Evolutionary conservation across 2,329 filamentous ascomycete species (phyloP).

Genomic region (Tolypocladium amazonense): DNA sequence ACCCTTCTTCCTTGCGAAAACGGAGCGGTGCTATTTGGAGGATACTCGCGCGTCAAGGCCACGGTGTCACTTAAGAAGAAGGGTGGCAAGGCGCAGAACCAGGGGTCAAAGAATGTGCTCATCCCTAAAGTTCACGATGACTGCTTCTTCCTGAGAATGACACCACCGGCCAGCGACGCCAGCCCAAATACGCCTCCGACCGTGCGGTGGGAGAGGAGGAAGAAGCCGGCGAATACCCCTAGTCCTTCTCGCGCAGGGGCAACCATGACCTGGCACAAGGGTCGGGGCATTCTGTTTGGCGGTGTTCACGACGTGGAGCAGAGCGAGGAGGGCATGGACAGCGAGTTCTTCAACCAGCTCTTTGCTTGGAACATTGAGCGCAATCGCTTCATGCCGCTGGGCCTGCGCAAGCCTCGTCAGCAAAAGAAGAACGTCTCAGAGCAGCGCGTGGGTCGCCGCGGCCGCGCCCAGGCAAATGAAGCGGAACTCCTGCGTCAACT

Average conservation of each 20-base stretch:
- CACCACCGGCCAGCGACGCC: constrained; percentile 58
- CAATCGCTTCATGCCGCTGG: constrained; percentile 85
- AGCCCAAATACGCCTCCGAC: constrained; percentile 54
- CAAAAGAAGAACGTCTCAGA: constrained; percentile 47
- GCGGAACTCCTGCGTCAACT: constrained; percentile 83
- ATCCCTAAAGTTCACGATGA: constrained; percentile 90
- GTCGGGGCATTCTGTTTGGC: constrained; percentile 84
- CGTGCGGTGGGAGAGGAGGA: constrained; percentile 85
- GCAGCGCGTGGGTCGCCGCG: constrained; percentile 49
- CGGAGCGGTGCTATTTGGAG: constrained; percentile 83
- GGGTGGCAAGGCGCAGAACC: constrained; percentile 44
- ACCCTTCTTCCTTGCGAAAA: constrained; percentile 83
- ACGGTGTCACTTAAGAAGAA: constrained; percentile 51
- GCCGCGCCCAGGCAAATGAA: constrained; percentile 80
- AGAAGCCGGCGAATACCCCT: constrained; percentile 82
- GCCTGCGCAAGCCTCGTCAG: constrained; percentile 61
- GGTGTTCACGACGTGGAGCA: constrained; percentile 90
- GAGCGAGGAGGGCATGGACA: constrained; percentile 90
- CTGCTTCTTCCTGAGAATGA: constrained; percentile 83
- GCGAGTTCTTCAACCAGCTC: constrained; percentile 89
- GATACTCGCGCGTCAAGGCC: constrained; percentile 84
- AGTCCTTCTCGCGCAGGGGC: constrained; percentile 75
- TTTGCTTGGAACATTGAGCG: constrained; percentile 93
- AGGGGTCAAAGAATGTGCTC: constrained; percentile 59
- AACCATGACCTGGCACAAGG: constrained; percentile 91